Base-by-base conservation (phyloP, 2,329 filamentous ascomycete genomes). In the Mycosphaerella arachidis region DNA sequence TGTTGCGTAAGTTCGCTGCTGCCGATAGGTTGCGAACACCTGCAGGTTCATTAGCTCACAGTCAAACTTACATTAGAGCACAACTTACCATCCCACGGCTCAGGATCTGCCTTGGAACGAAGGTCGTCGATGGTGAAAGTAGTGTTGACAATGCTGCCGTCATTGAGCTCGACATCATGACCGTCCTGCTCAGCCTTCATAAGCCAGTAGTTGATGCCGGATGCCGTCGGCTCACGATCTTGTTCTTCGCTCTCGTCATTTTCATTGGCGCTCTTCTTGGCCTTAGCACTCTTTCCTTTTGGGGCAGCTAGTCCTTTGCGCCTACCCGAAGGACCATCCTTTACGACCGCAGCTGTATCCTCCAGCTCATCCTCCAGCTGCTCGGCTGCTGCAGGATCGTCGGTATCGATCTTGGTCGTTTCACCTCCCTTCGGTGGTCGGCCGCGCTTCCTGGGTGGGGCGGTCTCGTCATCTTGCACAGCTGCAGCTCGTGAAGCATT, bases 71-170 rank as follows among this genome's bases (percentile, higher is more conserved):
- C 24, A 24, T 24, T 24, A 24, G 24, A 24, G 24, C 24, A 24
- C 9, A 43, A 80, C 84, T 72, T 77, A 90, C 91, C 94, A 76
- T 95, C 89, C 94, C 94, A 99, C 0, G 90, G 87, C 71, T 97
- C 93, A 1, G 93, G 91, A 68, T 84, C 82, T 0, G 80, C 86
- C 69, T 85, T 88, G 0, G 84, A 83, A 13, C 84, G 82, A 37
- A 99, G 77, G 72, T 97, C 92, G 69, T 97, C 92, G 69, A 99
- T 97, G 0, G 92, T 95, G 76, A 97, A 99, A 66, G 86, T 89
- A 50, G 97, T 91, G 72, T 97, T 92, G 54, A 90, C 80, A 0
- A 91, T 90, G 56, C 92, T 93, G 0, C 92, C 93, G 57, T 92
- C 93, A 24, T 64, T 60, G 18, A 69, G 57, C 13, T 59, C 67